A percentile compares a stretch with the other conserved stretches of the same genome.
phyloP scores from a whole-genome alignment of 805 yeast genomes.

The Candida nemodendra region DNA sequence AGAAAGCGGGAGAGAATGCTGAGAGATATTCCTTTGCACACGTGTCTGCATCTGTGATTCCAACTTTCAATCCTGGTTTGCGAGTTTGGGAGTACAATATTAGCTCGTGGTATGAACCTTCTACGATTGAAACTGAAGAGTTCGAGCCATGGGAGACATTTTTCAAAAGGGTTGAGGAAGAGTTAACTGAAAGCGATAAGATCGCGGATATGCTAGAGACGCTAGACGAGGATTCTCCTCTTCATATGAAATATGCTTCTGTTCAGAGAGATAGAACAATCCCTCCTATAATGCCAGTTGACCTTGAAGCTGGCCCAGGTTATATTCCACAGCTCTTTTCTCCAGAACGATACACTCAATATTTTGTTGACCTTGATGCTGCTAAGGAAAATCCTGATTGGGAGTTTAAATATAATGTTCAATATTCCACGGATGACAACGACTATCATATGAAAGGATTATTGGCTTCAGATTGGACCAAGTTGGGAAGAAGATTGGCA shows the following conservation, averaged over 20 bases:
- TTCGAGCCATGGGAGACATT: conserved; percentile 59
- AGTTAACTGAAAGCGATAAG: conserved; percentile 32
- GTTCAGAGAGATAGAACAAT: conserved; percentile 52
- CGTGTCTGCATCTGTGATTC: conserved; percentile 72
- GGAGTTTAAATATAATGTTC: conserved; percentile 57
- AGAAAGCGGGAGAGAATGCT: conserved; percentile 41
- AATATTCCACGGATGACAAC: conserved; percentile 65
- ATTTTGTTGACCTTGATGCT: conserved; percentile 58
- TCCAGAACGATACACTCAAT: conserved; percentile 72
- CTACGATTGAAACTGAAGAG: conserved; percentile 5
- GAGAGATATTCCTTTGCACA: conserved; percentile 70
- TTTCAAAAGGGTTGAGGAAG: conserved; percentile 46
- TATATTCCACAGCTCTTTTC: conserved; percentile 68
- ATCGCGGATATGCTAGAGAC: conserved; percentile 16
- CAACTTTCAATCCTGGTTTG: conserved; percentile 81
- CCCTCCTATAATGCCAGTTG: conserved; percentile 58
- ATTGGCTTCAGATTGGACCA: conserved; percentile 62
- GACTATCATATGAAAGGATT: conserved; percentile 53
- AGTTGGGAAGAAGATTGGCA: conserved; percentile 53
- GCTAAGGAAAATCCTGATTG: conserved; percentile 38
- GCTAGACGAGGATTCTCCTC: conserved; percentile 7
- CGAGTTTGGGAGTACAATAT: conserved; percentile 86
- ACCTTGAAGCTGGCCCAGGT: conserved; percentile 68
- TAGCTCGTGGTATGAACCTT: conserved; percentile 42
- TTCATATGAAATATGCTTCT: conserved; percentile 9